phyloP scores from a whole-genome alignment of 2,329 filamentous ascomycete genomes.

The Penicillium crustosum region DNA sequence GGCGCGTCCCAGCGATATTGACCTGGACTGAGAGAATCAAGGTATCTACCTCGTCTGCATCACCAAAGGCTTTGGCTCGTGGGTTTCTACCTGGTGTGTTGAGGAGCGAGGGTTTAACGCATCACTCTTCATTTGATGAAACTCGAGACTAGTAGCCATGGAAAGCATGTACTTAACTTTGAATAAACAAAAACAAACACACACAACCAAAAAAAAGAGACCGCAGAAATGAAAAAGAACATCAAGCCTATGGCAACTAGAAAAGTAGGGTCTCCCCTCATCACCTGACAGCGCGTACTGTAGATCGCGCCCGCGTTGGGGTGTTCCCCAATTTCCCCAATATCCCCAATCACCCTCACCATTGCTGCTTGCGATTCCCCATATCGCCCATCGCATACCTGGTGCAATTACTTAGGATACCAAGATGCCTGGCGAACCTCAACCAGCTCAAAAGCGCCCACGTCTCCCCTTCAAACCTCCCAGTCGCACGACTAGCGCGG shows the following conservation, averaged over 20 bases:
- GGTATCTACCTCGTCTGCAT: background rate
- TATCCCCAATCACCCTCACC: background rate
- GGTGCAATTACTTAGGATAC: background rate
- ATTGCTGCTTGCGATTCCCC: background rate
- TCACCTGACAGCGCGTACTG: constrained; percentile 28
- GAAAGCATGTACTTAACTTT: background rate
- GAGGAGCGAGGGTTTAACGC: background rate
- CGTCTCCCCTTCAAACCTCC: constrained; percentile 49
- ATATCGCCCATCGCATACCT: background rate
- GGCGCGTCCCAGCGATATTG: background rate
- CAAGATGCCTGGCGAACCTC: constrained; percentile 33
- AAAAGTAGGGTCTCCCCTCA: background rate
- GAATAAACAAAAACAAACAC: background rate
- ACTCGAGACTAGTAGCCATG: background rate
- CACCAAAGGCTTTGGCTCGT: background rate
- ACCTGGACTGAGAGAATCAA: background rate
- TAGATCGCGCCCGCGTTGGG: constrained; percentile 17
- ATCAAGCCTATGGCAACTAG: background rate
- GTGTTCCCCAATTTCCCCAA: background rate
- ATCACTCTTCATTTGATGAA: background rate
- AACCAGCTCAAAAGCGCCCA: constrained; percentile 37
- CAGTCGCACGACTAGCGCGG: constrained; percentile 32
- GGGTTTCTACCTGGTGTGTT: background rate
- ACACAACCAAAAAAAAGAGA: background rate
- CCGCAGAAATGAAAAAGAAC: background rate